phyloP scores from a whole-genome alignment of 345 rosid species.

The Erodium maritimum region DNA sequence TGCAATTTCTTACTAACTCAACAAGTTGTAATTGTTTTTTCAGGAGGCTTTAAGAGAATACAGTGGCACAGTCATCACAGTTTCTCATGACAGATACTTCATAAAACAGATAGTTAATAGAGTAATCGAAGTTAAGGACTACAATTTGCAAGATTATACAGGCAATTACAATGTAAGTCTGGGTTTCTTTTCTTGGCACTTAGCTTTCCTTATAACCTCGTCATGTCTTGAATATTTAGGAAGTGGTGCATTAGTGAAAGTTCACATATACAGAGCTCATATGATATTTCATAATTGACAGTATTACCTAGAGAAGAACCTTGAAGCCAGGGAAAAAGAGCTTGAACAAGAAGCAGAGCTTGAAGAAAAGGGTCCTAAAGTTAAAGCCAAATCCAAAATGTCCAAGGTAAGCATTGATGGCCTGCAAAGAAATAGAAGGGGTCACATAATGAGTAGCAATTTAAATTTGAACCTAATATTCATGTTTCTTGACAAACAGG shows the following conservation, averaged over 20 bases:
- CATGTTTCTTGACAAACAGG: slow-evolving; percentile 24
- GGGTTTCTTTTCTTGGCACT: not conserved
- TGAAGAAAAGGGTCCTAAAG: slow-evolving; percentile 82
- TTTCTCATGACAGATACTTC: slow-evolving; percentile 88
- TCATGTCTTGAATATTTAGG: not conserved
- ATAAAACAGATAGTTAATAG: slow-evolving; percentile 94
- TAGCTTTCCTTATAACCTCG: not conserved
- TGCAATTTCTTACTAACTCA: not conserved
- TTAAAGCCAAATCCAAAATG: slow-evolving; percentile 94
- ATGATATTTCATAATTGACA: slow-evolving; percentile 17
- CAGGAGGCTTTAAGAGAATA: slow-evolving; percentile 93
- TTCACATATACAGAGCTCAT: not conserved
- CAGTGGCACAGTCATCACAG: slow-evolving; percentile 73
- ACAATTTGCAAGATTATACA: slow-evolving; percentile 58
- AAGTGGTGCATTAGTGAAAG: too few species aligned
- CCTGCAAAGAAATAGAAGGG: not conserved
- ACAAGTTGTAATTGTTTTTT: slow-evolving; percentile 8
- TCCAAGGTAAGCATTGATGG: slow-evolving; percentile 39
- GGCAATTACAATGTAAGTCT: slow-evolving; percentile 76
- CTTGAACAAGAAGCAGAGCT: slow-evolving; percentile 79
- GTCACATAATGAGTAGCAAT: not conserved
- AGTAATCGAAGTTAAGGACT: slow-evolving; percentile 69
- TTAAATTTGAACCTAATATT: not conserved
- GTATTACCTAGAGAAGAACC: slow-evolving; percentile 93
- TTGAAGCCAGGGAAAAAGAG: slow-evolving; percentile 67